Base-by-base conservation (phyloP, 306 rosid genomes). In the Rosa persica region DNA sequence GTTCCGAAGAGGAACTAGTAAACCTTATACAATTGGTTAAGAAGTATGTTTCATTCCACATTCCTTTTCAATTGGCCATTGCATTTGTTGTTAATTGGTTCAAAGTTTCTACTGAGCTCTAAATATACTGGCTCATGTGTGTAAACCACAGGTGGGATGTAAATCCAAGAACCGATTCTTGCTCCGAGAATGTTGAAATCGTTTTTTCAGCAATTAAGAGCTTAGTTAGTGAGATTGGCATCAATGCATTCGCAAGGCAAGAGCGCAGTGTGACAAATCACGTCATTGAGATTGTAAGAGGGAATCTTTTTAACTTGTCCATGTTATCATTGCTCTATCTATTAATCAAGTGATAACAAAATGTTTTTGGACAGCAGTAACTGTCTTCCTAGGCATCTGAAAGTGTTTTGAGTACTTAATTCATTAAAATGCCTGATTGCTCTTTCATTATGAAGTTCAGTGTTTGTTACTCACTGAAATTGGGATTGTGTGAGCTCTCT, bases 71-170 rank as follows among this genome's bases (percentile, higher is more conserved):
- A 23, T 52, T 17, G 22, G 9, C 77, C 60, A 23, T 73, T 71
- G 6, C 19, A 68, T 34, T 40, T 69, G 4, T 60, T 36, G 30
- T 52, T 49, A 49, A 49, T 47, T 15, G 47, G 34, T 20, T 46
- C 22, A 23, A 39, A 3, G 0, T 67, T 64, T 22, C 43, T 72
- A 9, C n/a, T 46, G 8, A 43, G 15, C 20, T 39, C 65, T 13
- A n/a, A 3, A 34, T 64, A 34, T 34, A 64, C 22, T 25, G 19
- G 12, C 39, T 25, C 30, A 5, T 61, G 3, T 60, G 62, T 58
- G 83, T 77, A 65, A 79, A 54, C 73, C 75, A 61, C 92, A 94
- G 98, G 83, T 94, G 98, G 97, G 93, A 92, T 85, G 87, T 85
- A 74, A 86, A 87, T 81, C 79, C 80, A 62, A 80, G 73, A 42